Conservation (phyloP, 2,329 filamentous ascomycete species). For the Metarhizium guizhouense region DNA sequence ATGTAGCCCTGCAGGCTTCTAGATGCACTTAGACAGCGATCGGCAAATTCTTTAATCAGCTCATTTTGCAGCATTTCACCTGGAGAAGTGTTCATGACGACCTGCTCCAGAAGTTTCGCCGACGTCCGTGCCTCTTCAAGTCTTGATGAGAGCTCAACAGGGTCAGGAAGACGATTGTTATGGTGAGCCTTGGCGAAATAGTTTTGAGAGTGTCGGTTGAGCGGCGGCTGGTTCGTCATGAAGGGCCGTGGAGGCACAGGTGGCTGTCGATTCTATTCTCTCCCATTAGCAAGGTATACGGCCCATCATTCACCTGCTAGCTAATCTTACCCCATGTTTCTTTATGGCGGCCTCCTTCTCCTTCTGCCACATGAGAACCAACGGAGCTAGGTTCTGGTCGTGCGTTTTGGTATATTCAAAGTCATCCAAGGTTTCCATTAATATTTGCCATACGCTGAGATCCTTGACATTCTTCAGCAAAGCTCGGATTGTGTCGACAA, state of each 20-base stretch:
- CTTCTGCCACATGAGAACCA: slow-evolving; percentile 82
- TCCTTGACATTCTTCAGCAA: slow-evolving; percentile 65
- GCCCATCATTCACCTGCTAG: not conserved
- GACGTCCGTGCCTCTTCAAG: slow-evolving; percentile 88
- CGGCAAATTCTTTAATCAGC: slow-evolving; percentile 85
- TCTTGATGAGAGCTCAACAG: slow-evolving; percentile 69
- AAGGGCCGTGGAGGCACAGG: slow-evolving; percentile 9
- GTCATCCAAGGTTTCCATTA: slow-evolving; percentile 77
- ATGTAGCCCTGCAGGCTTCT: slow-evolving; percentile 82
- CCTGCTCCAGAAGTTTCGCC: slow-evolving; percentile 83
- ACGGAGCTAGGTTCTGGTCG: slow-evolving; percentile 62
- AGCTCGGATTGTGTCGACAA: slow-evolving; percentile 66
- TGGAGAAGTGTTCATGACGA: slow-evolving; percentile 76
- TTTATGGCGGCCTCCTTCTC: slow-evolving; percentile 63
- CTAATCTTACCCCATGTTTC: slow-evolving; percentile 36
- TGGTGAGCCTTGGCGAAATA: slow-evolving; percentile 47
- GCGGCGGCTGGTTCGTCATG: slow-evolving; percentile 7
- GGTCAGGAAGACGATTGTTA: slow-evolving; percentile 49
- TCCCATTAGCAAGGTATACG: not conserved
- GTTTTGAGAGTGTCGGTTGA: slow-evolving; percentile 38
- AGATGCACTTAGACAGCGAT: slow-evolving; percentile 74
- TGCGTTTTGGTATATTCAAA: slow-evolving; percentile 63
- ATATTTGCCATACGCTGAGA: slow-evolving; percentile 69
- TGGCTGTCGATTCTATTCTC: slow-evolving; percentile 14
- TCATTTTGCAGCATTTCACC: slow-evolving; percentile 72